These are phyloP conservation scores for Omphalotus olearius DNA, from an alignment of 1,284 basidiomycete genomes.

Conservation along the genomic window DNA sequence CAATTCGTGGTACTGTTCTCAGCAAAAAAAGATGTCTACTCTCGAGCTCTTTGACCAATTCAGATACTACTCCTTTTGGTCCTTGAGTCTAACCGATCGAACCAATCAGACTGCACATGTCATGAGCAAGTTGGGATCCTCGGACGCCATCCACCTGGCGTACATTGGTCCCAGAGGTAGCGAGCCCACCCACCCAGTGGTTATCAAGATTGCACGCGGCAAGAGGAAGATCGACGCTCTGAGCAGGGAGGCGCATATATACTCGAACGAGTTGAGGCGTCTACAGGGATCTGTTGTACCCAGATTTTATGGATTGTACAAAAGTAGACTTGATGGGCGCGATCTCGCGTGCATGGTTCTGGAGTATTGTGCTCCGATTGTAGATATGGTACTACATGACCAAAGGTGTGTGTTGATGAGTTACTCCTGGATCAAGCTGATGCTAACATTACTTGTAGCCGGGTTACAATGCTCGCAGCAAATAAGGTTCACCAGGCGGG, in stretches of 20 bases:
- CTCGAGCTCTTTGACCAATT: no score
- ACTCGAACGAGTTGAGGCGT: background rate
- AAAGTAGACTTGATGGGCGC: background rate
- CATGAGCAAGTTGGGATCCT: conserved; percentile 11
- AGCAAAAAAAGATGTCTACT: no score
- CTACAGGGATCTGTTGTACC: background rate
- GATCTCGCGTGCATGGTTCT: background rate
- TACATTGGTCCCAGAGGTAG: no score
- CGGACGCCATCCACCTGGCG: background rate
- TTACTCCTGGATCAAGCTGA: background rate
- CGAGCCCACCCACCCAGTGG: no score
- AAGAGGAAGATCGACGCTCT: no score
- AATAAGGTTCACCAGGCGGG: background rate
- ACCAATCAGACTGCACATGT: conserved; percentile 17
- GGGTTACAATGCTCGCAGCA: background rate
- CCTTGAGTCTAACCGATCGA: conserved; percentile 11
- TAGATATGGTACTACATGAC: background rate
- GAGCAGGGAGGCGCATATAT: background rate
- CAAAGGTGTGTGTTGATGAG: background rate
- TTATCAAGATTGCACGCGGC: no score
- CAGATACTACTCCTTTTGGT: conserved; percentile 20
- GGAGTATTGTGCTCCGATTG: background rate
- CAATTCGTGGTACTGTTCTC: no score
- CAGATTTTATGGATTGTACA: background rate
- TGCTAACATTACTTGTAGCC: background rate